Evolutionary conservation across 805 yeast species (phyloP).

Genomic region (Cyberlindnera japonica): DNA sequence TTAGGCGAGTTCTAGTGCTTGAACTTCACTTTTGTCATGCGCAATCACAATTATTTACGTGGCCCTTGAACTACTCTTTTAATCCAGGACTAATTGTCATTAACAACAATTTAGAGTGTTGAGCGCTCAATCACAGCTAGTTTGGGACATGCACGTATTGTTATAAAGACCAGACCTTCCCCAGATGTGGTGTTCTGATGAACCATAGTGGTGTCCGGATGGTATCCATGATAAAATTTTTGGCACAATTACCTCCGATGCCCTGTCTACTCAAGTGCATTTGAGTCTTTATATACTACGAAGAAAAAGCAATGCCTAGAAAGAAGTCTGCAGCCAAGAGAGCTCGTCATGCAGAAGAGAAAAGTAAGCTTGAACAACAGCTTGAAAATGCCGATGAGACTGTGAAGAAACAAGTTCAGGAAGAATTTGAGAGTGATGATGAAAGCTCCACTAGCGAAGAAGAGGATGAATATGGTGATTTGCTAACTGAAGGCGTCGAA

Average conservation of each 20-base stretch:
- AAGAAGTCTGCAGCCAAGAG: slow-evolving; percentile 80
- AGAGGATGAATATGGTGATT: slow-evolving; percentile 90
- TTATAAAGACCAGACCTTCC: no score
- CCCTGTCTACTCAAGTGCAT: background rate
- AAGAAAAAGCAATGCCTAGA: slow-evolving; percentile 59
- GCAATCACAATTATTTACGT: no score
- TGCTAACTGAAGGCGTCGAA: slow-evolving; percentile 84
- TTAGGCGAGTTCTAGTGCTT: no score
- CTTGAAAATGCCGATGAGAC: slow-evolving; percentile 18
- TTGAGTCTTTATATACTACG: background rate
- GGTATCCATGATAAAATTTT: background rate
- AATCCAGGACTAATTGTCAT: no score
- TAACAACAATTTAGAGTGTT: no score
- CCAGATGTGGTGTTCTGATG: no score
- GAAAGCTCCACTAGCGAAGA: slow-evolving; percentile 40
- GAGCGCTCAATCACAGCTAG: no score
- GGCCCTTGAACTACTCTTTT: no score
- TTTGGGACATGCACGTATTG: no score
- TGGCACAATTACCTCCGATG: background rate
- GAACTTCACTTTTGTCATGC: no score
- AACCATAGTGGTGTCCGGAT: slow-evolving; percentile 1
- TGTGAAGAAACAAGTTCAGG: slow-evolving; percentile 28
- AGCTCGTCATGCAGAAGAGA: slow-evolving; percentile 47
- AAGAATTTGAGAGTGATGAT: slow-evolving; percentile 36
- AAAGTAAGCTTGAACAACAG: slow-evolving; percentile 23